phyloP scores from a whole-genome alignment of 2,329 filamentous ascomycete species.

The Mollisiaceae sp. region DNA sequence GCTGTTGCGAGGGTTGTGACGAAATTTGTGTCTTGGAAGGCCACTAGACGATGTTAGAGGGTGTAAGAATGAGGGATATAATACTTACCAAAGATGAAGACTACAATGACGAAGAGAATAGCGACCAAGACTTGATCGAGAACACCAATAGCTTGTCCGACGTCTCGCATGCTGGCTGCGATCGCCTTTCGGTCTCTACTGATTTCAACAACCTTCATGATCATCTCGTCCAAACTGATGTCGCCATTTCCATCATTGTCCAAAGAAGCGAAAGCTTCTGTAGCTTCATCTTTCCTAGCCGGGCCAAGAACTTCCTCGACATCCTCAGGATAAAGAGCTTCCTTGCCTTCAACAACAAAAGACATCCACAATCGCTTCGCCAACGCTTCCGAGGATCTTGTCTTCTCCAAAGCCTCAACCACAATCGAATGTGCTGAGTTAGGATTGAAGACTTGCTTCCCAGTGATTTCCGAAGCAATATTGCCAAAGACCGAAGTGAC shows the following conservation, averaged over 20 bases:
- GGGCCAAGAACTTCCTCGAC: constrained; percentile 85
- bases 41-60: constrained; percentile 56
- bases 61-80: background rate
- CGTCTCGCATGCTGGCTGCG: constrained; percentile 93
- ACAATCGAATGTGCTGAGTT: constrained; percentile 90
- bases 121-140: constrained; percentile 85
- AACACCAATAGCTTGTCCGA: constrained; percentile 90
- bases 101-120: constrained; percentile 77
- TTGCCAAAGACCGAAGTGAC: constrained; percentile 93
- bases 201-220: constrained; percentile 78
- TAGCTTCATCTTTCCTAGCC: constrained; percentile 75
- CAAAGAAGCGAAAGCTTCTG: constrained; percentile 80
- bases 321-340: constrained; percentile 80
- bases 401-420: constrained; percentile 85
- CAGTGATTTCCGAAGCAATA: constrained; percentile 91
- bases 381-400: constrained; percentile 83
- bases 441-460: constrained; percentile 93
- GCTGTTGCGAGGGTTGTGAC: constrained; percentile 85
- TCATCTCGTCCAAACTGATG: constrained; percentile 90
- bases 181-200: constrained; percentile 88
- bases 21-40: constrained; percentile 87
- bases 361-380: constrained; percentile 98
- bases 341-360: constrained; percentile 88
- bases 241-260: constrained; percentile 92
- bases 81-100: constrained; percentile 79